phyloP scores from a whole-genome alignment of 192 early-diverging fungal species.

The Pilaira anomala region DNA sequence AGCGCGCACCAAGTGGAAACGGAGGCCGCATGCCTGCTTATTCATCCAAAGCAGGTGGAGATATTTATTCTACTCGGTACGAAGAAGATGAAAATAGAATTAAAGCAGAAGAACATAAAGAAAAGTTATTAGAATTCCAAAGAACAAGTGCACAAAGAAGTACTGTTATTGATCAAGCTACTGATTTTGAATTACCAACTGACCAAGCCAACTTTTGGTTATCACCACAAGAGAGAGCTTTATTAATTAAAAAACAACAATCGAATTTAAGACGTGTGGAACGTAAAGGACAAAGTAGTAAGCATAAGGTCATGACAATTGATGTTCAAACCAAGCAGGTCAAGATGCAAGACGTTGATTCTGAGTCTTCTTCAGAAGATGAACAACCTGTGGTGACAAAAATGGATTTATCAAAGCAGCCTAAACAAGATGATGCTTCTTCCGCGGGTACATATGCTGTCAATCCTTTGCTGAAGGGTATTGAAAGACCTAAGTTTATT shows the following conservation, averaged over 20 bases:
- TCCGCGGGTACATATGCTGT: slow-evolving; percentile 36
- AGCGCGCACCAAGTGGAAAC: slow-evolving; percentile 10
- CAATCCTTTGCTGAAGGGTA: slow-evolving; percentile 35
- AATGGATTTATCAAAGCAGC: neutral
- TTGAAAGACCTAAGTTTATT: slow-evolving; percentile 20
- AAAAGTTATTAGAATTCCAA: slow-evolving; percentile 48
- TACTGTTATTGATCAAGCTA: slow-evolving; percentile 49
- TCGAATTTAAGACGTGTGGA: slow-evolving; percentile 44
- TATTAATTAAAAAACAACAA: slow-evolving; percentile 40
- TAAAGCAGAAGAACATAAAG: slow-evolving; percentile 42
- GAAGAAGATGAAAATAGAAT: slow-evolving; percentile 22
- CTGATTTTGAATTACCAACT: slow-evolving; percentile 51
- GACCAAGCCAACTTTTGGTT: slow-evolving; percentile 52
- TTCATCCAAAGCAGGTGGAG: slow-evolving; percentile 45
- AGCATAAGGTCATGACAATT: slow-evolving; percentile 52
- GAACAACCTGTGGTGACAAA: slow-evolving; percentile 31
- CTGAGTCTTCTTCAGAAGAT: slow-evolving; percentile 18
- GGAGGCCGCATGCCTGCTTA: slow-evolving; percentile 36
- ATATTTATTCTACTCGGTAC: slow-evolving; percentile 27
- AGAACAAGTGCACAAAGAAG: slow-evolving; percentile 44
- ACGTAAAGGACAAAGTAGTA: slow-evolving; percentile 30
- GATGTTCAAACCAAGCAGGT: slow-evolving; percentile 43
- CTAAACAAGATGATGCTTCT: slow-evolving; percentile 4
- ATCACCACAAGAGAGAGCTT: slow-evolving; percentile 43
- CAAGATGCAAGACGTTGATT: slow-evolving; percentile 34